phyloP scores from a whole-genome alignment of 2,329 filamentous ascomycete species.

The Onygenales sp. region DNA sequence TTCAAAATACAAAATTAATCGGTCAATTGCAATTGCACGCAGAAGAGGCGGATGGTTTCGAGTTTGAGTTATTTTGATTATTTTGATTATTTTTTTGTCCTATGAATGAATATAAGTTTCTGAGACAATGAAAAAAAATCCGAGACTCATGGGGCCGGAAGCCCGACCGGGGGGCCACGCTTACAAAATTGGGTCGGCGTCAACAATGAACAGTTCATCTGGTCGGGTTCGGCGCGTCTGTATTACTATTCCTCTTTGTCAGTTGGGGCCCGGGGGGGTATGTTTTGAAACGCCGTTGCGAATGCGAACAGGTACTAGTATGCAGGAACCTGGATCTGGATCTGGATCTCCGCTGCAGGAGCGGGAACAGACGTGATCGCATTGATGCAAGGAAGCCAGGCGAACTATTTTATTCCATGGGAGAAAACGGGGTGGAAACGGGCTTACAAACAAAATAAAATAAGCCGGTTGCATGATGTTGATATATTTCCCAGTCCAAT shows the following conservation, averaged over 20 bases:
- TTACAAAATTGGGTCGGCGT: not conserved
- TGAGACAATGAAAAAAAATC: not conserved
- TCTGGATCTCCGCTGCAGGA: not conserved
- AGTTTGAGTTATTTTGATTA: not conserved
- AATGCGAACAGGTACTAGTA: not conserved
- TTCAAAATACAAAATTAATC: too few species aligned
- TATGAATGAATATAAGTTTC: not conserved
- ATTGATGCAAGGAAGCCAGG: not conserved
- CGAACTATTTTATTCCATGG: too few species aligned
- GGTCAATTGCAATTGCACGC: too few species aligned
- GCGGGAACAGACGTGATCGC: not conserved
- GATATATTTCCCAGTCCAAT: too few species aligned
- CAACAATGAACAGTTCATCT: not conserved
- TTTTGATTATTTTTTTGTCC: not conserved
- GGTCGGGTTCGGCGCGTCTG: not conserved
- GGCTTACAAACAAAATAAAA: too few species aligned
- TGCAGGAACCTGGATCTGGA: not conserved
- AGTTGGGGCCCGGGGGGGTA: not conserved
- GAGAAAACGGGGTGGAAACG: too few species aligned
- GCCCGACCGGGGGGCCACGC: not conserved
- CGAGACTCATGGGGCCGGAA: not conserved
- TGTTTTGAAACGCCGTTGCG: not conserved
- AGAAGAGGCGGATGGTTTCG: too few species aligned
- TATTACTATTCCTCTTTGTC: not conserved
- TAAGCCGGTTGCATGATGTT: too few species aligned